Evolutionary conservation across 768 basidiomycete genomes (phyloP).

Genomic region (Favolaschia claudopus): DNA sequence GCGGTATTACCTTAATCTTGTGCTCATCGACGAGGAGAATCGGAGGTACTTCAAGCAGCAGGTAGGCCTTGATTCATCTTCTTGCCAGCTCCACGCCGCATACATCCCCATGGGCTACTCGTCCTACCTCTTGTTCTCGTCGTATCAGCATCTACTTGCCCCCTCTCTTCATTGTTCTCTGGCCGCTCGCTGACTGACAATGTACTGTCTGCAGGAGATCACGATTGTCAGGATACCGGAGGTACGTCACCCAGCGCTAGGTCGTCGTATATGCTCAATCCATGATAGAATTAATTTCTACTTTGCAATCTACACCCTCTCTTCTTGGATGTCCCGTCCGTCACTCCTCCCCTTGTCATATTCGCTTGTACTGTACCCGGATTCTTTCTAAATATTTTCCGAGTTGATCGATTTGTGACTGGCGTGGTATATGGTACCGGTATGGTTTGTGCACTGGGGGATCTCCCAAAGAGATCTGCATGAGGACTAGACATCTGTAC

Average conservation of each 20-base stretch:
- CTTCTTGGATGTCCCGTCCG: too few species aligned
- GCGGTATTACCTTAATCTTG: conserved; percentile 96
- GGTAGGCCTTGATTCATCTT: conserved; percentile 45
- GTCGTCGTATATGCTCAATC: not conserved
- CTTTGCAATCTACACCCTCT: too few species aligned
- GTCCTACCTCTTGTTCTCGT: not conserved
- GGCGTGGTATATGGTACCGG: too few species aligned
- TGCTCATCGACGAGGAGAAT: conserved; percentile 98
- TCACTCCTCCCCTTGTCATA: not conserved
- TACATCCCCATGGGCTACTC: not conserved
- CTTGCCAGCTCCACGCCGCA: not conserved
- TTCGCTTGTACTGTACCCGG: conserved; percentile 19
- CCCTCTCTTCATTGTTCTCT: not conserved
- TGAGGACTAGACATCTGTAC: too few species aligned
- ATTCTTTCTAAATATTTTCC: conserved; percentile 15
- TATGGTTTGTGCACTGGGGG: too few species aligned
- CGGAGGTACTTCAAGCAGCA: conserved; percentile 98
- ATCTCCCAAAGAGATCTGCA: too few species aligned
- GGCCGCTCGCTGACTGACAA: not conserved
- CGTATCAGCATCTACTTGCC: too few species aligned
- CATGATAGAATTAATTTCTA: conserved; percentile 7
- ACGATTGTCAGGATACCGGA: conserved; percentile 92
- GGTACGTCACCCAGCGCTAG: conserved; percentile 47
- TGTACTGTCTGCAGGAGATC: conserved; percentile 63
- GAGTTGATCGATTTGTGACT: too few species aligned